Conservation (phyloP, 1,139 yeast species). For the Geotrichum citri-aurantii region DNA sequence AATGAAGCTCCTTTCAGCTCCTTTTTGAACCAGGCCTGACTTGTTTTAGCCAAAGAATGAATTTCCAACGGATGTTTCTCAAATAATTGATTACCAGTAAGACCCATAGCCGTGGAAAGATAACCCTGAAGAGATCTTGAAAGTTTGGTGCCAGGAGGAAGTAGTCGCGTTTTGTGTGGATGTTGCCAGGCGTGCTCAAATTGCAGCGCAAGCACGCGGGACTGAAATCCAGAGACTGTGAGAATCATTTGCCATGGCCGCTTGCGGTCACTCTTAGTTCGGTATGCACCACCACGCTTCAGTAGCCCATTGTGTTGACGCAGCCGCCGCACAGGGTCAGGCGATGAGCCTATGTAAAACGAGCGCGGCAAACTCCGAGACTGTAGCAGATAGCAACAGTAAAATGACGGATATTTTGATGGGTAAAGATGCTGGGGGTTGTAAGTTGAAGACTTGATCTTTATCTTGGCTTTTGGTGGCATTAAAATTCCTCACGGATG, state of each 20-base stretch:
- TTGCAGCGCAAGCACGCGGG: conserved; percentile 64
- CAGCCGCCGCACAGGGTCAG: conserved; percentile 60
- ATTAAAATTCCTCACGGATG: background rate
- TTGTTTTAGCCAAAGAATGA: conserved; percentile 4
- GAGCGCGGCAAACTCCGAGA: conserved; percentile 51
- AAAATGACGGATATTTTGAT: conserved; percentile 36
- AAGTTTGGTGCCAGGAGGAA: background rate
- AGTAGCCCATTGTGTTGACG: conserved; percentile 75
- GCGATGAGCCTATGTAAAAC: conserved; percentile 73
- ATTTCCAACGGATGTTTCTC: conserved; percentile 7
- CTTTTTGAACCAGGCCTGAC: background rate
- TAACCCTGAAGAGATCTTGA: conserved; percentile 1
- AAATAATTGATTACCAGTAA: conserved; percentile 2
- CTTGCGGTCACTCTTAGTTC: conserved; percentile 50
- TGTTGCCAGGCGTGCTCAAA: conserved; percentile 77
- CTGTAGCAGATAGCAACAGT: conserved; percentile 62
- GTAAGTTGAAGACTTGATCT: background rate
- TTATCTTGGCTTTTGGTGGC: background rate
- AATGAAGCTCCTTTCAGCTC: background rate
- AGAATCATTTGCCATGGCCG: conserved; percentile 71
- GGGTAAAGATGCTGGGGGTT: conserved; percentile 9
- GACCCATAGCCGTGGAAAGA: background rate
- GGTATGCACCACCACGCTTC: conserved; percentile 57
- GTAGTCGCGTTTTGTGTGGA: conserved; percentile 54
- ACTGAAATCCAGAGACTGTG: conserved; percentile 65